Conservation (phyloP, 768 basidiomycete genomes). For the Termitomyces sp. region DNA sequence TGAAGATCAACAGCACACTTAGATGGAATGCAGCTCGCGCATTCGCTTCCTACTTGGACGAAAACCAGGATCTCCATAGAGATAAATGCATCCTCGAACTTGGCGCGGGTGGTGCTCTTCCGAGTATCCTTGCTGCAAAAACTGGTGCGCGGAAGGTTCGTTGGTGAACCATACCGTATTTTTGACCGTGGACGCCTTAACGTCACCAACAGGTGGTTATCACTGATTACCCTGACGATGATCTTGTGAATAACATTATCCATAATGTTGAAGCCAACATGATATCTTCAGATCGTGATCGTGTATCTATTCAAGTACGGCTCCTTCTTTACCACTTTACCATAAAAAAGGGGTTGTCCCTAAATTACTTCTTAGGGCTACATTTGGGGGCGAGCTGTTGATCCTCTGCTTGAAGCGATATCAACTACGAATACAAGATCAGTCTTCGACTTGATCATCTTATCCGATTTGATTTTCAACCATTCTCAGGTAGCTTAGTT, state of each 20-base stretch:
- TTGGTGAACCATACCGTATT: neutral
- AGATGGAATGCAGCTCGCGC: conserved; percentile 82
- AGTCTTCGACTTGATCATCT: conserved; percentile 73
- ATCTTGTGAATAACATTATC: conserved; percentile 68
- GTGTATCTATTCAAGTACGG: conserved; percentile 23
- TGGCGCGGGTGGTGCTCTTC: conserved; percentile 90
- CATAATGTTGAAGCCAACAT: conserved; percentile 65
- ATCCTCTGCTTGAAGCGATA: conserved; percentile 33
- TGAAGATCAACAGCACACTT: neutral
- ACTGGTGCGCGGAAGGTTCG: conserved; percentile 68
- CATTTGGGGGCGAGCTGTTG: conserved; percentile 67
- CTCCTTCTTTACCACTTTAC: neutral
- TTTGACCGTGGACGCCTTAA: neutral
- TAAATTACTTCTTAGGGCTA: conserved; percentile 50
- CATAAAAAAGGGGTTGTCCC: neutral
- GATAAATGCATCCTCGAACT: conserved; percentile 67
- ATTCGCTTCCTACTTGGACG: conserved; percentile 65
- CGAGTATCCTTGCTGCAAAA: conserved; percentile 68
- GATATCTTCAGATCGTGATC: conserved; percentile 26
- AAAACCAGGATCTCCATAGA: conserved; percentile 40
- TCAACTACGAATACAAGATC: conserved; percentile 3
- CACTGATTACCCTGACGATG: conserved; percentile 88
- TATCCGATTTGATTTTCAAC: conserved; percentile 93
- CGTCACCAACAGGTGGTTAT: conserved; percentile 53
- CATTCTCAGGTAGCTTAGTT: conserved; percentile 71